Evolutionary conservation across 371 early-diverging fungal species (phyloP), one percentile per base, ranked within the genome.

Genomic region (Fennellomyces sp.): DNA sequence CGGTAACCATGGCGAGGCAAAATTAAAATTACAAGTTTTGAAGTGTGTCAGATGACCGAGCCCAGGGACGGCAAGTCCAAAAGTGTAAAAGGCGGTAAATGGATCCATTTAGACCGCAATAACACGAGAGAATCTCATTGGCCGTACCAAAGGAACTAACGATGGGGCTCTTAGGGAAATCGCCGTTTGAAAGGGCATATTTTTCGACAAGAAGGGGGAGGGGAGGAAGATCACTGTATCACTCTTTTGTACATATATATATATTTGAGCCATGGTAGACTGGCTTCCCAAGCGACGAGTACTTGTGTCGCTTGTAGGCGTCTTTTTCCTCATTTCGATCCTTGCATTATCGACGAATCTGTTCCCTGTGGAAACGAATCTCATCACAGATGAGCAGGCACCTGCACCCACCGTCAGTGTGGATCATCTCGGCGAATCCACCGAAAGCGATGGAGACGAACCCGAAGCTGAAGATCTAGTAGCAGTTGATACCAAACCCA

Each of bases 401-500:
- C 35, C 39, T 13, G 7, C 39, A 26, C 38, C n/a, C 8, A 38
- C 23, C 12, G 53, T 11, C 25, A 10, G 8, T 28, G 4, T 28
- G 2, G 30, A 13, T 50, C 23, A 10, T 7, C 4, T 17, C 10
- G 19, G 19, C 10, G 5, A 7, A 12, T 12, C 3, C 15, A 35
- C 10, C 6, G 58, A 58, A 1, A 51, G 21, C 6, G 51, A 52
- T 26, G 35, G 25, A 23, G 59, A 60, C 13, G 60, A 48, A 35
- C 35, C 59, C 11, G 63, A 62, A 30, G 53, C 15, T 10, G 63
- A 58, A 47, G 63, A 67, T 26, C 54, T 59, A 2, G 60, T 60
- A 5, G 27, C 39, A 21, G 62, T 66, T 4, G 27, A 39, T n/a
- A 61, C 63, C 0, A 35, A 53, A 10, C 63, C 60, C 0, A 67